Evolutionary conservation across 345 rosid species (phyloP).

Genomic region (Syzygium grande): DNA sequence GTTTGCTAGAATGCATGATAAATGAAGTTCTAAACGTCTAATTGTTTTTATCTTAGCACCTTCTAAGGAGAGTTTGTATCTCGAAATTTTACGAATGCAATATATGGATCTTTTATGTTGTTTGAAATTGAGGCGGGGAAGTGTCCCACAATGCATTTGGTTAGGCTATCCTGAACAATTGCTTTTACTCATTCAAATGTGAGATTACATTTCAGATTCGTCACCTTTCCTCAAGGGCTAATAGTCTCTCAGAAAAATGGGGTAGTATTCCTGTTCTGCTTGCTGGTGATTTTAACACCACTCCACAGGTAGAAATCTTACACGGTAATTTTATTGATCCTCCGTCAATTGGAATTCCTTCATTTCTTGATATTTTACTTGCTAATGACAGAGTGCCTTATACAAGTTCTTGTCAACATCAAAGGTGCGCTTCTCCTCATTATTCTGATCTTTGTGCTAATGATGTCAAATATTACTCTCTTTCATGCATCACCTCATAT

Average conservation of each 20-base stretch:
- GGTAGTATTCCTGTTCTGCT: constrained; percentile 52
- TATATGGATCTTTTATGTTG: background rate
- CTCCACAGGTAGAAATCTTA: constrained; percentile 44
- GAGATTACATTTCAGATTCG: constrained; percentile 31
- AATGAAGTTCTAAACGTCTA: background rate
- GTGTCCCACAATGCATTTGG: background rate
- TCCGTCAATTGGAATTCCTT: background rate
- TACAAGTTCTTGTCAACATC: constrained; percentile 72
- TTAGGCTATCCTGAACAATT: background rate
- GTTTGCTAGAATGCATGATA: background rate
- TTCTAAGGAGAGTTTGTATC: background rate
- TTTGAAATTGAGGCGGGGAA: background rate
- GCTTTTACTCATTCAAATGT: background rate
- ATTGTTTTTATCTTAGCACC: background rate
- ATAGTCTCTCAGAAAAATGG: constrained; percentile 57
- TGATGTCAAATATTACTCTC: background rate
- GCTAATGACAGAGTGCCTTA: constrained; percentile 56
- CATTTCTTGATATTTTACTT: background rate
- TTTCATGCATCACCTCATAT: background rate
- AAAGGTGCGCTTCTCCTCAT: constrained; percentile 25
- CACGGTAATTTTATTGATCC: background rate
- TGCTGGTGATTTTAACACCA: constrained; percentile 56
- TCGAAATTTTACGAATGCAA: background rate
- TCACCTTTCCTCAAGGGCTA: constrained; percentile 59
- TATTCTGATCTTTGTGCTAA: background rate